These are phyloP conservation scores for Candida tropicalis DNA, from an alignment of 1,139 yeast species.

Conservation along the genomic window DNA sequence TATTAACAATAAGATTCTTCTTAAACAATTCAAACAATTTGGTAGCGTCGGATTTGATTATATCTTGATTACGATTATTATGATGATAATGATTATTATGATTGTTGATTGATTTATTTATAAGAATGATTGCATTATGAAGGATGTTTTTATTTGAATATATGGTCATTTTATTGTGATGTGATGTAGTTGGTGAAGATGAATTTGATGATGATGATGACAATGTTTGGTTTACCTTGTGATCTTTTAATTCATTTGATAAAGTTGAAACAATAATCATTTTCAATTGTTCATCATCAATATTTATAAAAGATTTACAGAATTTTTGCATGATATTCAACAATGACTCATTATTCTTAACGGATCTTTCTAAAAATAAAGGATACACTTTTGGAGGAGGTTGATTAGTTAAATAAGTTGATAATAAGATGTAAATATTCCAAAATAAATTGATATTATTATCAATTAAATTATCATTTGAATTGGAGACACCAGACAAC, in stretches of 20 bases:
- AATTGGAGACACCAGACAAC: not conserved
- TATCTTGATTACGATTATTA: not conserved
- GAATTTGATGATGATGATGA: too few species aligned
- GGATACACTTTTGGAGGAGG: slow-evolving; percentile 34
- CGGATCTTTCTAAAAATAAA: slow-evolving; percentile 31
- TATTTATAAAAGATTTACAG: slow-evolving; percentile 27
- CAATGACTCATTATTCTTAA: slow-evolving; percentile 22
- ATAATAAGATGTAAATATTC: slow-evolving; percentile 45
- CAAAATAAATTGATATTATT: slow-evolving; percentile 38
- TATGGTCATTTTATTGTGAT: slow-evolving; percentile 22
- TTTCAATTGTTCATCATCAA: slow-evolving; percentile 30
- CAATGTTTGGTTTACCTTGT: too few species aligned
- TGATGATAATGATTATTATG: slow-evolving; percentile 12
- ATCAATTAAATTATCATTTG: slow-evolving; percentile 25
- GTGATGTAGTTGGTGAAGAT: slow-evolving; percentile 29
- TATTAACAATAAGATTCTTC: slow-evolving; percentile 43
- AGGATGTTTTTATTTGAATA: slow-evolving; percentile 43
- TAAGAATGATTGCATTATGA: slow-evolving; percentile 50
- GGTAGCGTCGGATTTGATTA: slow-evolving; percentile 13
- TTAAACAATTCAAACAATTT: slow-evolving; percentile 39
- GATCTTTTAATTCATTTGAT: slow-evolving; percentile 43
- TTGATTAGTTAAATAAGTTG: slow-evolving; percentile 37
- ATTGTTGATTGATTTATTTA: slow-evolving; percentile 43
- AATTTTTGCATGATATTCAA: slow-evolving; percentile 27
- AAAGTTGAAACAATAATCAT: slow-evolving; percentile 41